Base-by-base conservation (phyloP, 371 early-diverging fungal species). In the Rhizomucor pusillus region DNA sequence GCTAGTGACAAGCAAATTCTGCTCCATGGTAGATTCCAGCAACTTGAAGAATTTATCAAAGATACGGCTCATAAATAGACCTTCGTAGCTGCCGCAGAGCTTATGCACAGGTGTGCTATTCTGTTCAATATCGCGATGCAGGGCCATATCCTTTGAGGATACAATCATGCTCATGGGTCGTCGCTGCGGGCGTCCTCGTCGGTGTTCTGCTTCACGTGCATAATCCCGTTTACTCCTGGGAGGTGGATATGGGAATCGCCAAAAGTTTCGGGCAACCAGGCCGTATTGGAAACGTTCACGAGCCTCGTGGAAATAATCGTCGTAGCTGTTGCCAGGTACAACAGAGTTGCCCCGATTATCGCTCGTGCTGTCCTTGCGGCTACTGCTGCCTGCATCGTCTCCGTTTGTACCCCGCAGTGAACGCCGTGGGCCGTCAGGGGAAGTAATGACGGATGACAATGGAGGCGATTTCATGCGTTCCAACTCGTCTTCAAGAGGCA, bases 291-390 rank as follows among this genome's bases (percentile, higher is more conserved):
- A 70, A 20, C 75, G 53, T 49, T 78, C 78, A 43, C 75, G 73
- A 9, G 78, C 78, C 58, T 78, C 78, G 35, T 74, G 75, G 29
- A 78, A 78, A 24, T 78, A 78, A 40, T 78, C 78, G 45, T 78
- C 73, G 35, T 78, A 78, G 36, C 73, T 75, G 22, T 77, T 77
- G 20, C 74, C 77, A 34, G 77, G 74, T 10, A 77, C 67, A 33
- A 76, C 73, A 12, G 19, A 22, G 14, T 41, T 52, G 33, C 35
- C 25, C 5, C 22, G 25, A 16, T 45, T 22, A 25, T 46, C 43
- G 25, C 19, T 5, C 19, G n/a, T 50, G 57, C 52, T 54, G 25
- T 19, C 49, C 14, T 57, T 35, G 1, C 44, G 33, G 44, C 47
- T 36, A n/a, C 33, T 35, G 49, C 49, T 54, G 23, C 45, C 35